phyloP scores from a whole-genome alignment of 1,284 basidiomycete genomes.

The Papiliotrema flavescens region DNA sequence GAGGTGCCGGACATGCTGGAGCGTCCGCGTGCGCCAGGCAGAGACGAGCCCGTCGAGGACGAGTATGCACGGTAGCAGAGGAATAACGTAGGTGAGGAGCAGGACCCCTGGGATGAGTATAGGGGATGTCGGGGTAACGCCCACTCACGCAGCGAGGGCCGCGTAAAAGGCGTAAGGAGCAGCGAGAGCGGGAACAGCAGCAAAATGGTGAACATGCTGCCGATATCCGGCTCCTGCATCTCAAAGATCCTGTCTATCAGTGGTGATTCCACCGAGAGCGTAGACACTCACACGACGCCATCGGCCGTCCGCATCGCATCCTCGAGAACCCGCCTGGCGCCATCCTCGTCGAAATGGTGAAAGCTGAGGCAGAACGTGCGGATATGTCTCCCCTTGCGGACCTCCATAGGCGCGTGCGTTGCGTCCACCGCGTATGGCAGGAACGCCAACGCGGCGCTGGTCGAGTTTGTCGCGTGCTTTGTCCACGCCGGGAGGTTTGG shows the following conservation, averaged over 20 bases:
- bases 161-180: constrained; percentile 30
- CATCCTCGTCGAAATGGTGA: constrained; percentile 40
- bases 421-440: constrained; percentile 32
- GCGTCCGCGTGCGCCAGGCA: constrained; percentile 27
- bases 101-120: constrained; percentile 21
- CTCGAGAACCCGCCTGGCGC: constrained; percentile 27
- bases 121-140: neutral
- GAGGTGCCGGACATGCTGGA: constrained; percentile 26
- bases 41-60: constrained; percentile 39
- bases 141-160: constrained; percentile 28
- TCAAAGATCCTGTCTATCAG: constrained; percentile 34
- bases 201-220: constrained; percentile 27
- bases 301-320: constrained; percentile 39
- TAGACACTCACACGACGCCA: constrained; percentile 32
- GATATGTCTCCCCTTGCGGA: constrained; percentile 19
- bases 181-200: constrained; percentile 26
- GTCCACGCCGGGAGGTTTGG: constrained; percentile 21
- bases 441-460: constrained; percentile 21
- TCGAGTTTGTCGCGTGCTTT: constrained; percentile 3
- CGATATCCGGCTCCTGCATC: constrained; percentile 31
- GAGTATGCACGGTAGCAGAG: constrained; percentile 36
- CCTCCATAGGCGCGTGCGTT: constrained; percentile 13
- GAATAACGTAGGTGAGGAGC: constrained; percentile 41
- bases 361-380: constrained; percentile 42
- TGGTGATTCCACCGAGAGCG: neutral